These are phyloP conservation scores for Pleomassaria siparia DNA, from an alignment of 2,329 filamentous ascomycete species.

Conservation along the genomic window DNA sequence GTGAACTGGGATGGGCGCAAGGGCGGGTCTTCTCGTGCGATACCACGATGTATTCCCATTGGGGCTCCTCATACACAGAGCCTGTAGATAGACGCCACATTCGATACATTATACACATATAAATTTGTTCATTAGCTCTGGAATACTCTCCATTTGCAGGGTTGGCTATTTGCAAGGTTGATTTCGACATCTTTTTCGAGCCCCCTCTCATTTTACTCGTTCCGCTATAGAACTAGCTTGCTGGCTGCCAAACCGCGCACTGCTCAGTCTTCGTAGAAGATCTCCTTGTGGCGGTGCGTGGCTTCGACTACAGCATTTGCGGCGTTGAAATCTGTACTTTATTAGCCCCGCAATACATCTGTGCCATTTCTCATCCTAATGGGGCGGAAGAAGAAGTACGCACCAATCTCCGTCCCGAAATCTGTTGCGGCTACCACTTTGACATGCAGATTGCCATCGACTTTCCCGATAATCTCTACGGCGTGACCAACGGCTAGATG, in stretches of 20 bases:
- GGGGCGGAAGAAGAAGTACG: conserved; percentile 1
- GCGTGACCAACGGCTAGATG: conserved; percentile 70
- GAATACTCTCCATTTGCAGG: no score
- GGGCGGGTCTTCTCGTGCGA: no score
- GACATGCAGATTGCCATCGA: conserved; percentile 71
- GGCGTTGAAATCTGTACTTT: conserved; percentile 67
- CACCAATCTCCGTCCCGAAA: conserved; percentile 69
- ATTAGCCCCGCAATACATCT: background rate
- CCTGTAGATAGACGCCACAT: background rate
- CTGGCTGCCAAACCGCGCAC: no score
- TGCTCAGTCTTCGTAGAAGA: conserved; percentile 68
- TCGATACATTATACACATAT: background rate
- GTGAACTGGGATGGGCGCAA: background rate
- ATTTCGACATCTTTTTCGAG: no score
- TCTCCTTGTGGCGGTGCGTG: conserved; percentile 76
- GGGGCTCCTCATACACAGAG: background rate
- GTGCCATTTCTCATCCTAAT: background rate
- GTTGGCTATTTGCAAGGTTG: no score
- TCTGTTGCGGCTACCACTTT: conserved; percentile 71
- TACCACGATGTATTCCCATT: no score
- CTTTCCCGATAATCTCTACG: conserved; percentile 78
- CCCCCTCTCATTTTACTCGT: no score
- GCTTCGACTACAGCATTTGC: conserved; percentile 80
- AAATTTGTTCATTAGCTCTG: background rate
- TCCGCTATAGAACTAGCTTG: no score